Conservation (phyloP, 1,284 basidiomycete genomes). For the Boletus austroedulis region DNA sequence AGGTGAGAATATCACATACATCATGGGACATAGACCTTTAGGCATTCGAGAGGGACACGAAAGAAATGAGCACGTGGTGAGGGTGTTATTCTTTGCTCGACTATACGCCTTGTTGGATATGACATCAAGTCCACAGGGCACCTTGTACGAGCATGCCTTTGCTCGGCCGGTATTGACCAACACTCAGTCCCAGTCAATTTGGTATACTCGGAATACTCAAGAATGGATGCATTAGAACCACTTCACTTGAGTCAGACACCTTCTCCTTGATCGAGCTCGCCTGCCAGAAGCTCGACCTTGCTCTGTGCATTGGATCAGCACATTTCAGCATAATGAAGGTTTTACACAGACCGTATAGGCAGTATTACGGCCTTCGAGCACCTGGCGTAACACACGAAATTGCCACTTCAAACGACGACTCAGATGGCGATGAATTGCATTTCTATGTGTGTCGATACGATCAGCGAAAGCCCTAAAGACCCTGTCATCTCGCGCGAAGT, state of each 20-base stretch:
- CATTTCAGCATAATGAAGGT: background rate
- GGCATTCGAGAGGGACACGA: background rate
- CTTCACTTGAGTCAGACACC: conserved; percentile 40
- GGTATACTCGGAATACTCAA: background rate
- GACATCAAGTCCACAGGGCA: conserved; percentile 66
- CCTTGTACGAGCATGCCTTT: conserved; percentile 73
- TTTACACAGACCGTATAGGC: conserved; percentile 56
- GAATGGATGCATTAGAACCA: conserved; percentile 1
- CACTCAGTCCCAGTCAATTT: background rate
- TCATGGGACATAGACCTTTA: conserved; percentile 3
- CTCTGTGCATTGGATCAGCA: conserved; percentile 42
- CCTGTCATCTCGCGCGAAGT: conserved; percentile 79
- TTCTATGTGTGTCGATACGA: conserved; percentile 52
- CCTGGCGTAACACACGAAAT: conserved; percentile 55
- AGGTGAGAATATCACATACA: background rate
- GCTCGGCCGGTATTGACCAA: background rate
- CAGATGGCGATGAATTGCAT: conserved; percentile 47
- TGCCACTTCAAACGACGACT: conserved; percentile 69
- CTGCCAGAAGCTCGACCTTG: conserved; percentile 59
- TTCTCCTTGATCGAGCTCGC: conserved; percentile 60
- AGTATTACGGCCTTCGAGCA: conserved; percentile 60
- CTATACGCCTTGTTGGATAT: conserved; percentile 74
- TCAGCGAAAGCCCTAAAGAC: conserved; percentile 70
- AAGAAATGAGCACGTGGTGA: background rate
- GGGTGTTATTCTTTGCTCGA: conserved; percentile 60